Conservation (phyloP, 1,284 basidiomycete species). For the Ganoderma multipileum region DNA sequence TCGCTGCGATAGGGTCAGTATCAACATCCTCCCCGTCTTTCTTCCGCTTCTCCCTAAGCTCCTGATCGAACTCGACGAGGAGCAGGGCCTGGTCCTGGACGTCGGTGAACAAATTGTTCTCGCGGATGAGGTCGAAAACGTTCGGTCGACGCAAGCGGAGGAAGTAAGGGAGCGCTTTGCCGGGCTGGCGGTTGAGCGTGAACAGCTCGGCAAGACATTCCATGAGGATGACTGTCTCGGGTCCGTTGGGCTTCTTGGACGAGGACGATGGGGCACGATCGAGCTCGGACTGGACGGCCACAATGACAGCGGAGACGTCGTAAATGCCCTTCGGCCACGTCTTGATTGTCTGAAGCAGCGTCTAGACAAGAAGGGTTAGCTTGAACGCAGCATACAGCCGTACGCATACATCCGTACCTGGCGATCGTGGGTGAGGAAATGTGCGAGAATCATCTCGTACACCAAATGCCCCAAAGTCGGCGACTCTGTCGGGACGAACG, state of each 20-base stretch:
- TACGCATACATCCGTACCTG: conserved; percentile 49
- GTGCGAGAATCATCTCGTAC: conserved; percentile 94
- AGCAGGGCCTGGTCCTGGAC: conserved; percentile 93
- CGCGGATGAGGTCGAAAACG: conserved; percentile 94
- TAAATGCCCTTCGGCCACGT: conserved; percentile 95
- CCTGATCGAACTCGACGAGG: conserved; percentile 94
- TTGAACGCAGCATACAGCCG: not conserved
- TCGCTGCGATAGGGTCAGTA: conserved; percentile 69
- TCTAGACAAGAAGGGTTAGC: conserved; percentile 47
- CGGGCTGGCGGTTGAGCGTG: conserved; percentile 88
- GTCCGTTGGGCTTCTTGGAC: conserved; percentile 41
- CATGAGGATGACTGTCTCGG: conserved; percentile 72
- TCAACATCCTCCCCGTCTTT: conserved; percentile 47
- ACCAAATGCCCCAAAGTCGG: conserved; percentile 86
- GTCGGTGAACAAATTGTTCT: conserved; percentile 94
- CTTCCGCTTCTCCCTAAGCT: conserved; percentile 72
- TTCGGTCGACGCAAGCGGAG: conserved; percentile 86
- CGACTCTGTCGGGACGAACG: conserved; percentile 84
- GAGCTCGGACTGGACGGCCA: conserved; percentile 86
- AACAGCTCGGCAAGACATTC: conserved; percentile 95
- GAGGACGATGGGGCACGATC: conserved; percentile 67
- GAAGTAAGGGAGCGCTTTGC: conserved; percentile 92
- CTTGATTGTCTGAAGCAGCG: conserved; percentile 80
- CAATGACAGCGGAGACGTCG: conserved; percentile 85
- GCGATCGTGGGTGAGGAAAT: conserved; percentile 84